Conservation (phyloP, 257 asterid species). For the Solanum sejunctum region DNA sequence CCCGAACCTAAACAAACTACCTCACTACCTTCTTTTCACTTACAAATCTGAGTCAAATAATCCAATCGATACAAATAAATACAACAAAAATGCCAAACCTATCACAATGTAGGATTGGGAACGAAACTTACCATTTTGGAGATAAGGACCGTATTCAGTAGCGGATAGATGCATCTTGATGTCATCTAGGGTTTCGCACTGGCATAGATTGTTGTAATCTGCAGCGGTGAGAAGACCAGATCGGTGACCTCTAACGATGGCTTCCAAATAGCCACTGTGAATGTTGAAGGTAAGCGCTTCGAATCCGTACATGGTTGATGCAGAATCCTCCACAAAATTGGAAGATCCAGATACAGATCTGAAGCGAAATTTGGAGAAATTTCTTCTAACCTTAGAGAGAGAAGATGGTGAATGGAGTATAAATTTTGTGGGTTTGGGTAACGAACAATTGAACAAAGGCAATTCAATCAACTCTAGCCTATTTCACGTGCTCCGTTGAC, state of each 20-base stretch:
- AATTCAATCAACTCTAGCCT: background rate
- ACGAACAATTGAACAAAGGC: background rate
- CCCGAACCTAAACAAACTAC: background rate
- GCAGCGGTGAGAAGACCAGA: conserved; percentile 87
- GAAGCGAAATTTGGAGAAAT: conserved; percentile 21
- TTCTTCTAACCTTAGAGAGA: background rate
- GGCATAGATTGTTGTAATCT: conserved; percentile 88
- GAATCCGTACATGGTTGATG: conserved; percentile 73
- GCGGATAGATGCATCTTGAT: conserved; percentile 95
- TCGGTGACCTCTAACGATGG: conserved; percentile 80
- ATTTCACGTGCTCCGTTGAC: background rate
- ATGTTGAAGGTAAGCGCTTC: conserved; percentile 89
- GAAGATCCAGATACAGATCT: conserved; percentile 22
- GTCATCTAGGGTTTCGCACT: conserved; percentile 83
- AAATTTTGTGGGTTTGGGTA: background rate
- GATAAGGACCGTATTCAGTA: conserved; percentile 86
- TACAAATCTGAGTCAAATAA: background rate
- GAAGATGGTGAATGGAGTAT: background rate
- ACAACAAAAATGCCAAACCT: background rate
- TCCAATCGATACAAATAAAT: background rate
- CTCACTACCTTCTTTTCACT: background rate
- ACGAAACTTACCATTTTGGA: conserved; percentile 51
- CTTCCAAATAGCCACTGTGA: conserved; percentile 88
- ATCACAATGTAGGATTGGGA: background rate
- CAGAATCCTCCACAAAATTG: background rate